Base-by-base conservation (phyloP, 345 rosid species). In the Nasturtium officinale region DNA sequence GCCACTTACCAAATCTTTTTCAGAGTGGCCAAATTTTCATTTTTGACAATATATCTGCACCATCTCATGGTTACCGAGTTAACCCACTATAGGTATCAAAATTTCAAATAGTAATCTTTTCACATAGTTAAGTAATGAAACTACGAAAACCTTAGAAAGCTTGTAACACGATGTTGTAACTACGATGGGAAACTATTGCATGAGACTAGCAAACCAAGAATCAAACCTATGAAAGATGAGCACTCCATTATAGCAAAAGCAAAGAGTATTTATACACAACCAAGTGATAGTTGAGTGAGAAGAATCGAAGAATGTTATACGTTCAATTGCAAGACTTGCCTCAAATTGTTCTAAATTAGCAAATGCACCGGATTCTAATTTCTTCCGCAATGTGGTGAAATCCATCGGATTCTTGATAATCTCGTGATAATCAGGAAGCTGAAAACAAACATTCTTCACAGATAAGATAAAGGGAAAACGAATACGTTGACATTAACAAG, bases 391-490 rank as follows among this genome's bases (percentile, higher is more conserved):
- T 16, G 96, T 90, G 35, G 82, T 79, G 45, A 90, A 93, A 83
- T 93, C 98, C 98, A 93, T 90, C 0, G 97, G 96, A 81, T 89
- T 83, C 74, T 84, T 80, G 54, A 93, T 82, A 73, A 86, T 72
- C 45, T 93, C 97, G 72, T 75, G 84, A 70, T 93, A 93, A 74
- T 93, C 97, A 28, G 98, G 98, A 50, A 93, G 94, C 98, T 93
- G 89, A 54, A 77, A 51, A 67, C 47, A 68, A 68, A 69, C 69
- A 9, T 33, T 20, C 29, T 33, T 20, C 29, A 67, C 25, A 20
- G 6, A n/a, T 59, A 9, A 65, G 50, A 16, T 18, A 65, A 74
- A 28, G 6, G 35, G 3, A 47, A 74, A 74, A 48, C 12, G 1
- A 65, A 47, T 13, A 16, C 1, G 1, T 17, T 12, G 21, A 35